A percentile compares a stretch with the other conserved stretches of the same genome.
Evolutionary conservation across 2,329 filamentous ascomycete genomes (phyloP).

Genomic region (Fusarium miscanthi): DNA sequence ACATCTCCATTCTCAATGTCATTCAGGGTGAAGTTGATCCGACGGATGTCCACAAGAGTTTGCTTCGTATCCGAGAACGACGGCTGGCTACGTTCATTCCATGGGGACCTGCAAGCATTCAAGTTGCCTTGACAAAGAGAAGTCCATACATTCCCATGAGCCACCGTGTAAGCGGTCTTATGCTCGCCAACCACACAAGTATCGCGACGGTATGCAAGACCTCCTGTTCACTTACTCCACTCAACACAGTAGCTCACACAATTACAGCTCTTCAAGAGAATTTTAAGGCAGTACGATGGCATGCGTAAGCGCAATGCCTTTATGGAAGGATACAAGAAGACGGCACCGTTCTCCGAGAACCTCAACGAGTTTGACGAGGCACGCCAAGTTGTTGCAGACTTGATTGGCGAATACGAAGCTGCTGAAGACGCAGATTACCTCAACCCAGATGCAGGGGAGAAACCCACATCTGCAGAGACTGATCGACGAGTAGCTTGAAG

Average conservation of each 20-base stretch:
- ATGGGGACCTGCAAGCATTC: slow-evolving; percentile 97
- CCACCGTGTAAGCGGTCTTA: slow-evolving; percentile 93
- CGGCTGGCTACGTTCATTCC: slow-evolving; percentile 96
- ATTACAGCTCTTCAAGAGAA: slow-evolving; percentile 84
- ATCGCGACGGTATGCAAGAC: slow-evolving; percentile 79
- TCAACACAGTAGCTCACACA: not conserved
- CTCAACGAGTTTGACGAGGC: slow-evolving; percentile 96
- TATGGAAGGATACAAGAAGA: slow-evolving; percentile 95
- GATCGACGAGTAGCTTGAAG: slow-evolving; percentile 60
- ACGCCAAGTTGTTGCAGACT: slow-evolving; percentile 87
- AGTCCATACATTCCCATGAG: slow-evolving; percentile 96
- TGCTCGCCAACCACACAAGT: slow-evolving; percentile 98
- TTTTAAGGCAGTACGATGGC: slow-evolving; percentile 90
- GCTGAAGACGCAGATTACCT: slow-evolving; percentile 92
- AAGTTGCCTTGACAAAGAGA: slow-evolving; percentile 95
- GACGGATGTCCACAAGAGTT: slow-evolving; percentile 97
- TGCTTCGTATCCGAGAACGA: slow-evolving; percentile 94
- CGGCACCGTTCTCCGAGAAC: slow-evolving; percentile 90
- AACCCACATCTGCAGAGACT: slow-evolving; percentile 63
- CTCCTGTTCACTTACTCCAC: not conserved
- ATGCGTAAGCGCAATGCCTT: slow-evolving; percentile 98
- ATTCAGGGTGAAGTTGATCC: slow-evolving; percentile 99
- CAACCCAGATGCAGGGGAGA: slow-evolving; percentile 73
- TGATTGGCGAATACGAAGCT: slow-evolving; percentile 95
- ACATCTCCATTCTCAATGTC: slow-evolving; percentile 98